These are phyloP conservation scores for Gossypium ekmanianum DNA, from an alignment of 345 rosid species.

Conservation along the genomic window DNA sequence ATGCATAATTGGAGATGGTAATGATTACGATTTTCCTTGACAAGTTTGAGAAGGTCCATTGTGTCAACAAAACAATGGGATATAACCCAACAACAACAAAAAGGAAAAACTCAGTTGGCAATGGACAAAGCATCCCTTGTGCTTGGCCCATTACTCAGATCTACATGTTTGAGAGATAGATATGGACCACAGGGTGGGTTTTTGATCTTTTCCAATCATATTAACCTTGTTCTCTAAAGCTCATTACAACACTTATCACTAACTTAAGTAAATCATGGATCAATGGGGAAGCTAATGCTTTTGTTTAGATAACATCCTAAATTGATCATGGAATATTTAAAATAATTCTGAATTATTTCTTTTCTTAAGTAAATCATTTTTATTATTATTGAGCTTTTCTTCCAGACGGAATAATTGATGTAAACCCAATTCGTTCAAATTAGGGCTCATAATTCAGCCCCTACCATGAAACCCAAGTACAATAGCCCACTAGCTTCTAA, in stretches of 20 bases:
- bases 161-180: conserved; percentile 6
- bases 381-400: not conserved
- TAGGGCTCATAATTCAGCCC: not conserved
- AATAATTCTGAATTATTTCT: not conserved
- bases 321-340: too few relatives aligned
- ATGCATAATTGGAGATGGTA: not conserved
- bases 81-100: not conserved
- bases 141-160: conserved; percentile 27
- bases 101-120: conserved; percentile 1
- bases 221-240: not conserved
- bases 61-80: not conserved
- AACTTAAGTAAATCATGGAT: too few relatives aligned
- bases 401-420: not conserved
- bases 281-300: too few relatives aligned
- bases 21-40: not conserved
- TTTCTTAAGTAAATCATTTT: not conserved
- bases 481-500: not conserved
- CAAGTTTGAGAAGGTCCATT: not conserved
- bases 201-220: too few relatives aligned
- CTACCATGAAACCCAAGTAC: not conserved
- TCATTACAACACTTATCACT: too few relatives aligned
- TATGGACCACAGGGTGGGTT: conserved; percentile 17
- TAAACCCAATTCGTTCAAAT: not conserved
- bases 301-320: too few relatives aligned
- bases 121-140: not conserved